Evolutionary conservation across 768 basidiomycete species (phyloP).

Genomic region (Tylopilus rubrobrunneus): DNA sequence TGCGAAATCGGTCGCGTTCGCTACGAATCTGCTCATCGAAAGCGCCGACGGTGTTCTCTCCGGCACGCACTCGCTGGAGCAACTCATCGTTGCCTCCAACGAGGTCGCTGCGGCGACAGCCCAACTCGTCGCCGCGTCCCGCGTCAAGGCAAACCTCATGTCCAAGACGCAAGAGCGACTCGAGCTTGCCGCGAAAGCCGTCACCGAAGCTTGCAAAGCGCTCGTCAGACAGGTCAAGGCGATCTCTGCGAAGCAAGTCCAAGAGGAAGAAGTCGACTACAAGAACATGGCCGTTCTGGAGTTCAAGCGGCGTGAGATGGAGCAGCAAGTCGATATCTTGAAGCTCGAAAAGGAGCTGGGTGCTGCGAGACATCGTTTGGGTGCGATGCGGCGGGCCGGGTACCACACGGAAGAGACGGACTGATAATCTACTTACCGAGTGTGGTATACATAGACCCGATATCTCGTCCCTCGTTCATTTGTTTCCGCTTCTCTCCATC

Average conservation of each 20-base stretch:
- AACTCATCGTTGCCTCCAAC: slow-evolving; percentile 99
- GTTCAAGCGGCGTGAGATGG: slow-evolving; percentile 98
- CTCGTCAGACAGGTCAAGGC: slow-evolving; percentile 96
- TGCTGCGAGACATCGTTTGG: slow-evolving; percentile 76
- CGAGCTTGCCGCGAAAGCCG: slow-evolving; percentile 94
- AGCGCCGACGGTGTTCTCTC: slow-evolving; percentile 96
- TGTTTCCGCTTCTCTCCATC: slow-evolving; percentile 10
- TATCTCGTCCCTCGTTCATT: background rate
- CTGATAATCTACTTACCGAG: slow-evolving; percentile 26
- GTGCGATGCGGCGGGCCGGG: slow-evolving; percentile 83
- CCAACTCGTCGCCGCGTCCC: slow-evolving; percentile 96
- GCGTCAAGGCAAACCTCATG: slow-evolving; percentile 98
- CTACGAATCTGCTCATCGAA: slow-evolving; percentile 93
- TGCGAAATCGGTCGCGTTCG: slow-evolving; percentile 96
- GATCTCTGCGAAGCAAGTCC: slow-evolving; percentile 76
- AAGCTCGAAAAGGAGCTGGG: slow-evolving; percentile 94
- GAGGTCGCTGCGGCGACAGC: slow-evolving; percentile 97
- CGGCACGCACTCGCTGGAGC: slow-evolving; percentile 94
- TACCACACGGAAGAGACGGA: slow-evolving; percentile 87
- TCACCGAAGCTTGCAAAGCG: slow-evolving; percentile 95
- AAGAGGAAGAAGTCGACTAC: slow-evolving; percentile 79
- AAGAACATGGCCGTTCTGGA: slow-evolving; percentile 91
- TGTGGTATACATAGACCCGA: background rate
- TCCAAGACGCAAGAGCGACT: slow-evolving; percentile 97
- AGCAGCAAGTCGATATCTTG: slow-evolving; percentile 98